phyloP scores from a whole-genome alignment of 495 filamentous ascomycete species.

The Aspergillus funiculosus region DNA sequence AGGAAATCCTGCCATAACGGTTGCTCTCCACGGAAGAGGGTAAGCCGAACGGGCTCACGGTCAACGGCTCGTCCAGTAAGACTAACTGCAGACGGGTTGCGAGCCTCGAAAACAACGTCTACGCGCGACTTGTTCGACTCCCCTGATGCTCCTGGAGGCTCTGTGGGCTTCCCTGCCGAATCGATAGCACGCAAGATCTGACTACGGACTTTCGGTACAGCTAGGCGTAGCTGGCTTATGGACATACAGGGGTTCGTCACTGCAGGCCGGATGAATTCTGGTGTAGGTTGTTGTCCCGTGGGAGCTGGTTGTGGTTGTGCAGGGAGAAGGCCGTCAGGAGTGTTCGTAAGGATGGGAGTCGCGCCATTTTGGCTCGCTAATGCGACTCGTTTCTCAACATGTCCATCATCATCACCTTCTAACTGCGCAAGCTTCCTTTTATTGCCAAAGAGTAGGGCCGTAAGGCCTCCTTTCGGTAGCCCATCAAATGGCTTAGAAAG shows the following conservation, averaged over 20 bases:
- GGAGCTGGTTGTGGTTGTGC: conserved; percentile 50
- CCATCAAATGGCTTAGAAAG: conserved; percentile 93
- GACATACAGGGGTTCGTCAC: conserved; percentile 72
- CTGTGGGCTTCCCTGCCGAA: conserved; percentile 40
- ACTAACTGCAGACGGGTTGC: conserved; percentile 57
- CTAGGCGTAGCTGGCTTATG: conserved; percentile 80
- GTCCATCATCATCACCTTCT: conserved; percentile 63
- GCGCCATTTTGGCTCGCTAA: conserved; percentile 56
- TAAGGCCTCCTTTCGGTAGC: conserved; percentile 81
- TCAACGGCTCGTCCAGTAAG: conserved; percentile 52
- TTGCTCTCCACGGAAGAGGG: conserved; percentile 74
- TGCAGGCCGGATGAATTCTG: conserved; percentile 83
- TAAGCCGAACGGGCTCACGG: conserved; percentile 76
- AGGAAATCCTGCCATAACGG: conserved; percentile 91
- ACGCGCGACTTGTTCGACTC: conserved; percentile 58
- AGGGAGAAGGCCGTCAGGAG: conserved; percentile 67
- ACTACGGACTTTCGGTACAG: conserved; percentile 79
- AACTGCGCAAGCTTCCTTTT: conserved; percentile 73
- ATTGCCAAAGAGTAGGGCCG: conserved; percentile 80
- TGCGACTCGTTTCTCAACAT: conserved; percentile 56
- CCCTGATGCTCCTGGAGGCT: conserved; percentile 40
- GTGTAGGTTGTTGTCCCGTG: conserved; percentile 62
- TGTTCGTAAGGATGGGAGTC: conserved; percentile 67
- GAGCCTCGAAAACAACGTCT: conserved; percentile 65
- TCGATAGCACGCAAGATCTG: conserved; percentile 60